Evolutionary conservation across 805 yeast genomes (phyloP), one percentile per base, ranked within the genome.

Genomic region (Myxozyma nipponensis): DNA sequence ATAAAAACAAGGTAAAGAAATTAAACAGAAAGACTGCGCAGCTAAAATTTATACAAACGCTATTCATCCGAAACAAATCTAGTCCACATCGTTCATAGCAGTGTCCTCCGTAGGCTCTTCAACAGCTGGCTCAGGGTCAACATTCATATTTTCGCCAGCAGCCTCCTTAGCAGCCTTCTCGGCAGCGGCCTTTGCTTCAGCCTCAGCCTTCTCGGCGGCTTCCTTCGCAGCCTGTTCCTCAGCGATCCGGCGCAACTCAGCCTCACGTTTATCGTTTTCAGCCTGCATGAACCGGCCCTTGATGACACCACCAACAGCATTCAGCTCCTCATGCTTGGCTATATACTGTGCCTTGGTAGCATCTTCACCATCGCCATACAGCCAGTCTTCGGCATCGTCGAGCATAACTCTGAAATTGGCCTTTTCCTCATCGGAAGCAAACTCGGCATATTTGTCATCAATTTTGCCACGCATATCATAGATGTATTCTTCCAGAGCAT

Each of bases 311-410:
- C 98, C 98, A 63, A 83, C 76, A 39, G 95, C 79, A 41, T 96
- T 95, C 66, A 93, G 82, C 73, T 93, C 98, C 75, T 93, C 98
- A 74, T 89, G 89, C 74, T 86, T 90, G 67, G 98, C 98, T 72
- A 95, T 83, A 78, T 91, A 93, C 71, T 85, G 87, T 64, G 93
- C 98, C 81, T 93, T 90, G 66, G 90, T 78, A 57, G 97, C 81
- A 71, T 93, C 99, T 69, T 86, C 89, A 67, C 98, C 98, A 50
- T 89, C 98, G 57, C 86, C 95, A 73, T 93, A 93, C 66, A 93
- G 81, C 99, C 99, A 93, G 68, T 91, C 96, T 79, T 93, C 98
- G 60, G 98, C 82, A 70, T 82, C 84, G 66, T 77, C 69, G 68
- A 93, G 79, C 77, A 84, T 77, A 54, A 74, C 85, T 44, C 78